These are phyloP conservation scores for Rhodotorula sp. DNA, from an alignment of 1,284 basidiomycete genomes.

Conservation along the genomic window DNA sequence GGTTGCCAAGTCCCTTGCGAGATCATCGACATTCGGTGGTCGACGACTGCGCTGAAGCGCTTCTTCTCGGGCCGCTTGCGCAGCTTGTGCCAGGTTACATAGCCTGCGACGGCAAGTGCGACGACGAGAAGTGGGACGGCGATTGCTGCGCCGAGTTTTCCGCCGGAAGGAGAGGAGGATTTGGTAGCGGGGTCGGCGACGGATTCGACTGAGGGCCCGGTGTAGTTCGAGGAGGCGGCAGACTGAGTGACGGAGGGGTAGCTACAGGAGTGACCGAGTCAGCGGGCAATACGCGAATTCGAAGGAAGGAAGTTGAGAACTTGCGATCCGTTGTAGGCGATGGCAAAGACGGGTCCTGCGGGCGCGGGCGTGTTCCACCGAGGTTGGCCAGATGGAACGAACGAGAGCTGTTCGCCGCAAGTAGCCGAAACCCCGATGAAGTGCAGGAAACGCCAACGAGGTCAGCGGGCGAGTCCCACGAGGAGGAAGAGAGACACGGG, in stretches of 20 bases:
- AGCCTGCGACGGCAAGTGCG: slow-evolving; percentile 9
- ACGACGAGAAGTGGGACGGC: slow-evolving; percentile 33
- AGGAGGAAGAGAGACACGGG: not conserved
- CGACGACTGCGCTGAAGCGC: slow-evolving; percentile 37
- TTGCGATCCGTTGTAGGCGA: slow-evolving; percentile 39
- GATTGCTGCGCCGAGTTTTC: slow-evolving; percentile 36
- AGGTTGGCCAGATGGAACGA: slow-evolving; percentile 30
- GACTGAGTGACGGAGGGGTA: slow-evolving; percentile 34
- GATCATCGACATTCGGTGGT: slow-evolving; percentile 42
- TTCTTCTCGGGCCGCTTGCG: slow-evolving; percentile 32
- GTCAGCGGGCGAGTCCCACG: not conserved
- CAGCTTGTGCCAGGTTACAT: slow-evolving; percentile 28
- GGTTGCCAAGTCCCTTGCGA: slow-evolving; percentile 40
- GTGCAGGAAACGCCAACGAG: not conserved
- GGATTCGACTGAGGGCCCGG: slow-evolving; percentile 37
- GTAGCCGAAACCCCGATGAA: not conserved
- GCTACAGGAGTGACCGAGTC: not conserved
- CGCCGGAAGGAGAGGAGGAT: slow-evolving; percentile 14
- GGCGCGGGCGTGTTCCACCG: slow-evolving; percentile 39
- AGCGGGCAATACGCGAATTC: not conserved
- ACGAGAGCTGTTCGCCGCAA: slow-evolving; percentile 15
- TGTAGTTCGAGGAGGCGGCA: slow-evolving; percentile 7
- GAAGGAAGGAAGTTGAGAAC: not conserved
- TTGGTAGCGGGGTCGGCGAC: slow-evolving; percentile 14
- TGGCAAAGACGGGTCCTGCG: slow-evolving; percentile 33